A percentile compares a stretch with the other conserved stretches of the same genome.
Evolutionary conservation across 1,139 yeast genomes (phyloP).

Genomic region (Yamadazyma songkhlaensis): DNA sequence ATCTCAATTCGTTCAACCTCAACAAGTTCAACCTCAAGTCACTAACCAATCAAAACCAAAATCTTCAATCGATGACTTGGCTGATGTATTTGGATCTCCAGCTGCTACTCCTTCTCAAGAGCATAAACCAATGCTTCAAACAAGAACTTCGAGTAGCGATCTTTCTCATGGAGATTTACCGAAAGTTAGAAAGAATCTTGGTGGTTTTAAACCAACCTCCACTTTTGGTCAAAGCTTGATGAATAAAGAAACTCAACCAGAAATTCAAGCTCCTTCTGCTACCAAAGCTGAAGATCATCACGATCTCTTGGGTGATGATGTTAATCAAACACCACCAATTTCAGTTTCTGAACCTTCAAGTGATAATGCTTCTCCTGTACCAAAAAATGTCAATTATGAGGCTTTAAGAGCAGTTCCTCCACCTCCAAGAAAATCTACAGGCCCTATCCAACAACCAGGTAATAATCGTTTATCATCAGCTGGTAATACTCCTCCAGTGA

Average conservation of each 20-base stretch:
- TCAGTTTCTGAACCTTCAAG: constrained; percentile 6
- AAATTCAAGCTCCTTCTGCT: constrained; percentile 6
- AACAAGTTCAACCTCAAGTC: too few species aligned
- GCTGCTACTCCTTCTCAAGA: constrained; percentile 8
- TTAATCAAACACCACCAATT: constrained; percentile 9
- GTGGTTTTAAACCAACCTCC: constrained; percentile 57
- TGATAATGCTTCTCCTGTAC: constrained; percentile 8
- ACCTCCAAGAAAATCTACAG: constrained; percentile 26
- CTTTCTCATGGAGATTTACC: constrained; percentile 34
- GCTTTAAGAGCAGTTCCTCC: constrained; percentile 51
- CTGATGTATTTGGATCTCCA: constrained; percentile 49
- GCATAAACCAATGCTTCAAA: constrained; percentile 17
- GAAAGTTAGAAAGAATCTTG: constrained; percentile 35
- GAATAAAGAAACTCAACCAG: constrained; percentile 25
- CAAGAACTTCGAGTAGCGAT: constrained; percentile 35
- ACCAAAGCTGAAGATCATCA: constrained; percentile 16
- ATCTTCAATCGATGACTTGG: constrained; percentile 65
- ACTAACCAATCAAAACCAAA: constrained; percentile 15
- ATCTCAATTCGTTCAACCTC: too few species aligned
- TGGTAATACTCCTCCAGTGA: constrained; percentile 6
- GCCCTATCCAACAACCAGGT: constrained; percentile 13
- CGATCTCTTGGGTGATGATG: constrained; percentile 28
- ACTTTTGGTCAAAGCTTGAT: constrained; percentile 63
- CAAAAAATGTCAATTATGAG: constrained; percentile 38
- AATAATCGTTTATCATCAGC: constrained; percentile 1